phyloP scores from a whole-genome alignment of 2,329 filamentous ascomycete species.

The Ophiostoma novo-ulmi region DNA sequence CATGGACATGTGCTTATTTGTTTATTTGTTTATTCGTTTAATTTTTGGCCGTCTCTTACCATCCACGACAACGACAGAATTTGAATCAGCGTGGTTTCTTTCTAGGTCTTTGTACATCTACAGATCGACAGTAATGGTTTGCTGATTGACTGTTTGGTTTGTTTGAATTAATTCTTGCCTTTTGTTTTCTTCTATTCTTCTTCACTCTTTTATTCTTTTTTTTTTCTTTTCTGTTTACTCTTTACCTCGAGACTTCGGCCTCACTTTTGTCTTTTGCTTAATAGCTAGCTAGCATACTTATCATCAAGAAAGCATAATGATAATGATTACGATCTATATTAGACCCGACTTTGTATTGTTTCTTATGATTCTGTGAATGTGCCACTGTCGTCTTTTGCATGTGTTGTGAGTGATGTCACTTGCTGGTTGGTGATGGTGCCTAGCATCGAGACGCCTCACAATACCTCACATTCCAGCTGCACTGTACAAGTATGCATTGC shows the following conservation, averaged over 20 bases:
- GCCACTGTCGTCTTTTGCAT: no score
- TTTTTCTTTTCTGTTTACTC: background rate
- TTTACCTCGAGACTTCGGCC: background rate
- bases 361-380: no score
- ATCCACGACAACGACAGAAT: conserved; percentile 1
- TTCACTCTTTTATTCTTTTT: background rate
- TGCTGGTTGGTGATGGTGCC: background rate
- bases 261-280: background rate
- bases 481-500: background rate
- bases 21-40: background rate
- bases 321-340: conserved; percentile 12
- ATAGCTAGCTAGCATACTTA: conserved; percentile 12
- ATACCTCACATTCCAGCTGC: background rate
- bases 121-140: background rate
- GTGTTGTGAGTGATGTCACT: background rate
- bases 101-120: background rate
- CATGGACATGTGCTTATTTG: background rate
- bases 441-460: background rate
- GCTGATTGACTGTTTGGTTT: background rate
- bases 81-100: conserved; percentile 2
- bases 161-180: background rate
- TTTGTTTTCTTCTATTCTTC: background rate
- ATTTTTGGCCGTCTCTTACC: background rate
- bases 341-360: background rate
- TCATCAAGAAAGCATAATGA: conserved; percentile 13